Evolutionary conservation across 495 filamentous ascomycete species (phyloP), one percentile per base, ranked within the genome.

Genomic region (Immersiella caudata): DNA sequence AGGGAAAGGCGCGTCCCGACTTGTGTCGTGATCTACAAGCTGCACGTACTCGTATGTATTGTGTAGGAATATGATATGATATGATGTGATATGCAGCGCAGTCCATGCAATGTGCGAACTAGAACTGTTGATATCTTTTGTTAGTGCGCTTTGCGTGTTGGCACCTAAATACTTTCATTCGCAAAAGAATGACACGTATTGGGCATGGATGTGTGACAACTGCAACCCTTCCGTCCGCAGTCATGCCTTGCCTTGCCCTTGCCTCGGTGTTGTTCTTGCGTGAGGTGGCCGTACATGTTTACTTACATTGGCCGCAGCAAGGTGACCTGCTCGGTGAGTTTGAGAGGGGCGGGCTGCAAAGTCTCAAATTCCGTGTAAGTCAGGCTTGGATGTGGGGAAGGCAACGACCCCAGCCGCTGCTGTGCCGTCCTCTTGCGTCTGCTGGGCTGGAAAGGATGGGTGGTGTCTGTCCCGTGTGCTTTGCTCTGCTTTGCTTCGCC

Each of bases 401-500:
- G n/a, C n/a, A 54, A 54, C 18, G 21, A 5, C 4, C 21, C 6
- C 50, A 54, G 52, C 52, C n/a, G 20, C 21, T 55, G 52, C 52
- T 55, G 52, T 22, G 52, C 52, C 52, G 52, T 11, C 1, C 52
- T 22, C 20, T 11, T 2, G 52, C 52, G 12, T 22, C 52, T 55
- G 52, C 52, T 55, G 52, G 52, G 52, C 52, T 55, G 52, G 52
- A 55, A 55, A 24, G 52, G 52, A 55, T 22, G 52, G 8, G 16
- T 3, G 8, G 16, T 3, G 52, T 55, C 40, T 14, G 40, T 46
- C 40, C 40, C 40, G 40, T 46, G 2, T 14, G 4, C 29, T 4
- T 33, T 8, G 3, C 29, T 8, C 14, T 14, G 29, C 29, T 4
- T 33, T 33, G n/a, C n/a, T n/a, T n/a, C n/a, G n/a, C n/a, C n/a